Percentiles rank a stretch among this genome's conserved stretches.
Evolutionary conservation across 2,329 filamentous ascomycete genomes (phyloP).

Genomic region (Tolypocladium inflatum): DNA sequence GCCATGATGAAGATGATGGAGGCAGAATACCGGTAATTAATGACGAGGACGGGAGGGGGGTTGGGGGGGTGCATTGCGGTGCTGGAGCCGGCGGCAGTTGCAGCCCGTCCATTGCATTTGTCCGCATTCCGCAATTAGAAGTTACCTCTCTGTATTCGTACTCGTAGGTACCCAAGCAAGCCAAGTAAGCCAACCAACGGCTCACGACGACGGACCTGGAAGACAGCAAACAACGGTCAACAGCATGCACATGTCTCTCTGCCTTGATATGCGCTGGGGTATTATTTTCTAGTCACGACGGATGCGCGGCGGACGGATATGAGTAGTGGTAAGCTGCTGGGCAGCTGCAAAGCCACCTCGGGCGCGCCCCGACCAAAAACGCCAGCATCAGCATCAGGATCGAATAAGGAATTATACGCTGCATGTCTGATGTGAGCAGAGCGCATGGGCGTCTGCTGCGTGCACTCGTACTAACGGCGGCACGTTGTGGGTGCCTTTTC

Average conservation of each 20-base stretch:
- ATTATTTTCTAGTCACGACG: neutral
- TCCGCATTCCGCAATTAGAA: neutral
- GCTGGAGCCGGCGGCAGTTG: neutral
- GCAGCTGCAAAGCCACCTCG: neutral
- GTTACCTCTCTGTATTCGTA: neutral
- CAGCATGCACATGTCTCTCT: neutral
- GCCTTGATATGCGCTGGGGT: neutral
- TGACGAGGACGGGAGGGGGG: no score
- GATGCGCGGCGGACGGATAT: neutral
- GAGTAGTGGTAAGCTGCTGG: neutral
- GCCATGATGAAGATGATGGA: neutral
- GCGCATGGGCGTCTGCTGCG: neutral
- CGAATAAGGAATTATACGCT: slow-evolving; percentile 2
- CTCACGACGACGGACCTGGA: neutral
- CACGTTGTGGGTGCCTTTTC: neutral
- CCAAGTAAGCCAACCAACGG: neutral
- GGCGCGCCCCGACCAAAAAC: neutral
- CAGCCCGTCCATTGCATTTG: neutral
- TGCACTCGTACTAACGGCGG: neutral
- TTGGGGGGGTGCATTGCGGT: neutral
- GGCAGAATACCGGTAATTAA: neutral
- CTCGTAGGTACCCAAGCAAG: neutral
- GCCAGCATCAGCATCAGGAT: neutral
- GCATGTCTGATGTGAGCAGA: slow-evolving; percentile 5
- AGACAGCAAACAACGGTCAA: neutral